These are phyloP conservation scores for Aspergillus asperescens DNA, from an alignment of 495 filamentous ascomycete species.

Conservation along the genomic window DNA sequence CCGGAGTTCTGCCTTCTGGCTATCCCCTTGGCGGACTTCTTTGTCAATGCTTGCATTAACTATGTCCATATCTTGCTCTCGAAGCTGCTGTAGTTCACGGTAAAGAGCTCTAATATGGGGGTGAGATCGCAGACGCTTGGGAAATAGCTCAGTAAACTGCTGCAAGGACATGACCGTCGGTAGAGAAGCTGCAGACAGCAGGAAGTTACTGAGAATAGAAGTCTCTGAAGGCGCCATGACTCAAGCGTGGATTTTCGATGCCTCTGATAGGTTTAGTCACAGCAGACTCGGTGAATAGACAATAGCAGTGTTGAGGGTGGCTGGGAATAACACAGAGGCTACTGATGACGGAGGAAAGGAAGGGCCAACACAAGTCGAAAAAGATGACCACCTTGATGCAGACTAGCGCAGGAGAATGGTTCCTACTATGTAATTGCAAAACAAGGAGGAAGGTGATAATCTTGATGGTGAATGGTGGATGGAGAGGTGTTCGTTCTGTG, in stretches of 20 bases:
- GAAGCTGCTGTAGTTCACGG: slow-evolving; percentile 67
- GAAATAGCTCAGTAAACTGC: slow-evolving; percentile 74
- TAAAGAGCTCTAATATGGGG: slow-evolving; percentile 73
- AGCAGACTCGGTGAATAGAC: background rate
- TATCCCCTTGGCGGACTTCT: slow-evolving; percentile 60
- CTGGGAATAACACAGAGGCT: background rate
- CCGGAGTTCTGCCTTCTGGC: slow-evolving; percentile 56
- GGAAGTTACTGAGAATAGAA: slow-evolving; percentile 68
- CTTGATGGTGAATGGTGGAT: background rate
- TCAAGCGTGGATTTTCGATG: background rate
- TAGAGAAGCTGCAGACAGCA: slow-evolving; percentile 68
- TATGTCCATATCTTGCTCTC: slow-evolving; percentile 61
- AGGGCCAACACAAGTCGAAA: background rate
- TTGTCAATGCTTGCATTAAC: slow-evolving; percentile 62
- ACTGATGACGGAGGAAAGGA: background rate
- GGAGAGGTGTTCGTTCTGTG: background rate
- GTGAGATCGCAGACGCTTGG: slow-evolving; percentile 59
- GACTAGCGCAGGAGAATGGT: background rate
- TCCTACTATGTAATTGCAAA: background rate
- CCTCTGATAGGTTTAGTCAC: background rate
- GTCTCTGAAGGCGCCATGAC: slow-evolving; percentile 67
- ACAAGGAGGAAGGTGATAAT: background rate
- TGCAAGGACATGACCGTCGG: slow-evolving; percentile 66
- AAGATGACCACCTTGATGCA: background rate
- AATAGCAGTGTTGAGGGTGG: background rate